phyloP scores from a whole-genome alignment of 2,329 filamentous ascomycete species.

The Zalaria sp. region DNA sequence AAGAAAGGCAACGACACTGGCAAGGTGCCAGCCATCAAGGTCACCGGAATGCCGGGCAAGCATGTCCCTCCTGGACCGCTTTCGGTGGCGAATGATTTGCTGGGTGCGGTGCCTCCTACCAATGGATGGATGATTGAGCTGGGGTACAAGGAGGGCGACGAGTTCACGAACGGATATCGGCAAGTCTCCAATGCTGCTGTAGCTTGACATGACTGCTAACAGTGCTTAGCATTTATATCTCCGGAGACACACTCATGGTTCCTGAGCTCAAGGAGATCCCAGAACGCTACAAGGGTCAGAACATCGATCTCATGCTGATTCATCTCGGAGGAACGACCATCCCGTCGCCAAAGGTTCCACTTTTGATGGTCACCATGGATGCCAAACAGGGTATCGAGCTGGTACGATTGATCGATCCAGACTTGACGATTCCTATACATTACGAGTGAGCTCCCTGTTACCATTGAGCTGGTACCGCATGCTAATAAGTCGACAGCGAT shows the following conservation, averaged over 20 bases:
- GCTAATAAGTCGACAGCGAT: conserved; percentile 23
- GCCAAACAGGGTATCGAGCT: conserved; percentile 47
- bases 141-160: conserved; percentile 26
- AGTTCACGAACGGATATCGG: conserved; percentile 36
- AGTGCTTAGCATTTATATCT: conserved; percentile 43
- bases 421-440: conserved; percentile 50
- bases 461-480: neutral
- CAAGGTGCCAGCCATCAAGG: conserved; percentile 33
- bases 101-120: conserved; percentile 44
- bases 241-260: conserved; percentile 49
- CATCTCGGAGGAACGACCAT: conserved; percentile 55
- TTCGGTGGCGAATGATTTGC: conserved; percentile 30
- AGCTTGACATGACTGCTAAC: neutral
- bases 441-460: conserved; percentile 33
- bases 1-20: conserved; percentile 3
- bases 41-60: conserved; percentile 51
- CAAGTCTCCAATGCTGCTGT: neutral
- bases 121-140: conserved; percentile 56
- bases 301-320: conserved; percentile 52
- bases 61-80: conserved; percentile 38
- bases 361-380: conserved; percentile 59
- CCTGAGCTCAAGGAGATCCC: conserved; percentile 49
- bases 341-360: conserved; percentile 41
- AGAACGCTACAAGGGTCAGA: conserved; percentile 35
- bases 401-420: conserved; percentile 44